phyloP scores from a whole-genome alignment of 2,329 filamentous ascomycete species.

The Lachnellula subtilissima region DNA sequence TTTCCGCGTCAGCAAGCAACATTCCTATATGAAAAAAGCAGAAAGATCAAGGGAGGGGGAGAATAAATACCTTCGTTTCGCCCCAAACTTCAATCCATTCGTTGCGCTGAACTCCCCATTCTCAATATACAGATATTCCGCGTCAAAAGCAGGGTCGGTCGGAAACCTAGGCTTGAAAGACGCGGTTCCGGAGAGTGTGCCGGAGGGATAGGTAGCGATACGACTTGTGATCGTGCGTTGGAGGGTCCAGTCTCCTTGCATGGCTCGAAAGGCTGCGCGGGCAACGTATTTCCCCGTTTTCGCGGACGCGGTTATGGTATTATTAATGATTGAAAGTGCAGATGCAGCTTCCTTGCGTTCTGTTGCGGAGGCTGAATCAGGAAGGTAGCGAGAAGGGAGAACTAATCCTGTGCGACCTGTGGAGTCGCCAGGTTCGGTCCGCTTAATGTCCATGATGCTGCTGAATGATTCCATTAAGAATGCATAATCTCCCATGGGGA shows the following conservation, averaged over 20 bases:
- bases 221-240: conserved; percentile 51
- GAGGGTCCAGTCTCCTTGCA: conserved; percentile 67
- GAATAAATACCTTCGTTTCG: conserved; percentile 22
- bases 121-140: conserved; percentile 63
- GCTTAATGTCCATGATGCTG: conserved; percentile 48
- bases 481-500: conserved; percentile 78
- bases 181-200: conserved; percentile 60
- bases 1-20: too few relatives aligned
- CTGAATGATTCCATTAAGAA: conserved; percentile 71
- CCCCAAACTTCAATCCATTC: conserved; percentile 27
- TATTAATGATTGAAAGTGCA: conserved; percentile 33
- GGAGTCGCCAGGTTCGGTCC: conserved; percentile 33
- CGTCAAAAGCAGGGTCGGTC: conserved; percentile 41
- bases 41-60: neutral
- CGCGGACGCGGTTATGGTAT: conserved; percentile 16
- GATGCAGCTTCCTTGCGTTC: conserved; percentile 40
- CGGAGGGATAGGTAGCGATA: conserved; percentile 55
- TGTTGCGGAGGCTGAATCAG: conserved; percentile 36
- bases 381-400: conserved; percentile 43
- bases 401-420: conserved; percentile 37
- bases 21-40: neutral
- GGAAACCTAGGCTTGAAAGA: conserved; percentile 58
- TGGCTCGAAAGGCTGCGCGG: conserved; percentile 62
- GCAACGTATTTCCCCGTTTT: conserved; percentile 49
- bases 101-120: conserved; percentile 59